phyloP scores from a whole-genome alignment of 78 protist genomes.

The Pirum gemmata region DNA sequence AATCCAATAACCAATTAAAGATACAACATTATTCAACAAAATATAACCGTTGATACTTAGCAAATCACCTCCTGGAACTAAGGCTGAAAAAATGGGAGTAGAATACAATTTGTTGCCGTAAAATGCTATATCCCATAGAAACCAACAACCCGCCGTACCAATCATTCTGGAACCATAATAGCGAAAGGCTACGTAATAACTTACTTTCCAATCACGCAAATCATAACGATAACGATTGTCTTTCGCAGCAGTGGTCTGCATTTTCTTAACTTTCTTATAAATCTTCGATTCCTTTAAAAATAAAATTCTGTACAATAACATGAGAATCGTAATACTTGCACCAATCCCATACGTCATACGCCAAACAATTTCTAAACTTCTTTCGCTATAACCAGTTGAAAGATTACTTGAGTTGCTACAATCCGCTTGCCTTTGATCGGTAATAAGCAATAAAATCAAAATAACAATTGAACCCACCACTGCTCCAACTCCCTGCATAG shows the following conservation, averaged over 20 bases:
- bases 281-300: constrained; percentile 22
- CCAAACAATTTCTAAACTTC: constrained; percentile 22
- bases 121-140: constrained; percentile 19
- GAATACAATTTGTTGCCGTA: constrained; percentile 40
- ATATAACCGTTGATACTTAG: constrained; percentile 29
- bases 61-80: constrained; percentile 29
- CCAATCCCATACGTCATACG: constrained; percentile 29
- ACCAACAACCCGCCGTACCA: constrained; percentile 38
- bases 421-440: background rate
- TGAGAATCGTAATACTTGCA: background rate
- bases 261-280: background rate
- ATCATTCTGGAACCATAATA: constrained; percentile 10
- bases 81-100: background rate
- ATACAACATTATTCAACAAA: constrained; percentile 20
- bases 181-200: background rate
- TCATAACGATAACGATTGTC: background rate
- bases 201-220: background rate
- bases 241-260: background rate
- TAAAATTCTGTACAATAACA: background rate
- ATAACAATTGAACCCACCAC: constrained; percentile 1
- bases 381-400: background rate
- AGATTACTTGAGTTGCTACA: background rate
- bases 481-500: constrained; percentile 37
- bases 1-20: constrained; percentile 9
- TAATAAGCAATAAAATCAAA: constrained; percentile 1